Evolutionary conservation across 2,329 filamentous ascomycete genomes (phyloP), one percentile per base, ranked within the genome.

Genomic region (Diaporthe sp.): DNA sequence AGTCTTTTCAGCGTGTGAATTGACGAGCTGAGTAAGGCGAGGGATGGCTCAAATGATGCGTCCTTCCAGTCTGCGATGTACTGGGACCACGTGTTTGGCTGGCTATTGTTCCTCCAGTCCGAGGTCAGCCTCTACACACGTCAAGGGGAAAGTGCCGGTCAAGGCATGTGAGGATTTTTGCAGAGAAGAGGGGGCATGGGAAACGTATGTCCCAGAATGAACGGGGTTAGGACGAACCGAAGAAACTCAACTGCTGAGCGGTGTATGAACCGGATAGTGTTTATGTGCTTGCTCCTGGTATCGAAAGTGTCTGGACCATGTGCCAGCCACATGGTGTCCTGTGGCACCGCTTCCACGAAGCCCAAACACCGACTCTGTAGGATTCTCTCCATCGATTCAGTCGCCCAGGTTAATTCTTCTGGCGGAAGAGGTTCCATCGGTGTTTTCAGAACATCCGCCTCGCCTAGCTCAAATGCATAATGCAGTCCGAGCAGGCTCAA

Each of bases 191-290:
- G 10, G 35, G 4, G 50, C 10, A 2, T 4, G 17, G 39, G 19
- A 32, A 15, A n/a, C 35, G 2, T 9, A 4, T 5, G 42, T 13
- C 17, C 19, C 19, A 47, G 7, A 25, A 25, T 6, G 10, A 35
- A 37, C 4, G 37, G 25, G 37, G n/a, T 27, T 5, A 12, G 5
- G 22, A 47, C 59, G 19, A 9, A 65, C 59, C 59, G 59, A 17
- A 65, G 59, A 6, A 65, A 65, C 12, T 65, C 59, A 9, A 65
- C 59, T 4, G 59, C 59, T 65, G 59, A 65, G 59, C 59, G 59
- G 27, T 65, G 59, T n/a, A 65, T 65, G 19, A 65, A 65, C 17
- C 27, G 59, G 42, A 50, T 42, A 15, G 42, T 19, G 3, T 25
- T 47, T 30, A 17, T 65, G 30, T 65, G 39, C 17, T 32, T 65